These are phyloP conservation scores for Asterophora lycoperdoides DNA, from an alignment of 768 basidiomycete genomes.

Conservation along the genomic window DNA sequence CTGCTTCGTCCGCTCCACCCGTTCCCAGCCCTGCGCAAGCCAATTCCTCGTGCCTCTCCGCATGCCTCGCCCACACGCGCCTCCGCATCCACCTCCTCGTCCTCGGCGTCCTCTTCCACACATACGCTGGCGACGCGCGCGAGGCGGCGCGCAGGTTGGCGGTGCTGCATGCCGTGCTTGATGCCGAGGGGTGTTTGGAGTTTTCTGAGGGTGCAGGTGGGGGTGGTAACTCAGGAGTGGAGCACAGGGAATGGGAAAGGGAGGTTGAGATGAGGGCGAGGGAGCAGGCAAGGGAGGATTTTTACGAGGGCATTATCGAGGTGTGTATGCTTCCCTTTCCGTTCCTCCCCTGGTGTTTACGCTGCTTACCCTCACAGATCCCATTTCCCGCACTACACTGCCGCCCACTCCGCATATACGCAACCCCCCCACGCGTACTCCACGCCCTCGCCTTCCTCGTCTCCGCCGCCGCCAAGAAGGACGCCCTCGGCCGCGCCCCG, in stretches of 20 bases:
- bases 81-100: slow-evolving; percentile 57
- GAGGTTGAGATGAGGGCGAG: too few relatives aligned
- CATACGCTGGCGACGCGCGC: slow-evolving; percentile 50
- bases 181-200: slow-evolving; percentile 45
- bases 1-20: too few relatives aligned
- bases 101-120: slow-evolving; percentile 56
- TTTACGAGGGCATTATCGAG: slow-evolving; percentile 29
- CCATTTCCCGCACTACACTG: slow-evolving; percentile 24
- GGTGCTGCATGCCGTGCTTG: slow-evolving; percentile 63
- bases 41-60: too few relatives aligned
- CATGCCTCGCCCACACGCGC: too few relatives aligned
- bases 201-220: too few relatives aligned
- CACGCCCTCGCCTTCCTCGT: slow-evolving; percentile 65
- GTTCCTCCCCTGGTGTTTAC: slow-evolving; percentile 14
- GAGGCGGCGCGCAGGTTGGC: slow-evolving; percentile 49
- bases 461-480: slow-evolving; percentile 62
- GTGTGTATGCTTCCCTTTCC: too few relatives aligned
- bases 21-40: too few relatives aligned
- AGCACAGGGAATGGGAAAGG: too few relatives aligned
- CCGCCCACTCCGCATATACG: slow-evolving; percentile 50
- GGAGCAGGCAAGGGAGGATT: slow-evolving; percentile 21
- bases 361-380: slow-evolving; percentile 28
- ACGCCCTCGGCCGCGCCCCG: slow-evolving; percentile 69
- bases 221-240: too few relatives aligned
- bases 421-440: slow-evolving; percentile 65